Percentiles rank a stretch among this genome's conserved stretches.
These are phyloP conservation scores for Onygenales sp. DNA, from an alignment of 2,329 filamentous ascomycete species.

Conservation along the genomic window DNA sequence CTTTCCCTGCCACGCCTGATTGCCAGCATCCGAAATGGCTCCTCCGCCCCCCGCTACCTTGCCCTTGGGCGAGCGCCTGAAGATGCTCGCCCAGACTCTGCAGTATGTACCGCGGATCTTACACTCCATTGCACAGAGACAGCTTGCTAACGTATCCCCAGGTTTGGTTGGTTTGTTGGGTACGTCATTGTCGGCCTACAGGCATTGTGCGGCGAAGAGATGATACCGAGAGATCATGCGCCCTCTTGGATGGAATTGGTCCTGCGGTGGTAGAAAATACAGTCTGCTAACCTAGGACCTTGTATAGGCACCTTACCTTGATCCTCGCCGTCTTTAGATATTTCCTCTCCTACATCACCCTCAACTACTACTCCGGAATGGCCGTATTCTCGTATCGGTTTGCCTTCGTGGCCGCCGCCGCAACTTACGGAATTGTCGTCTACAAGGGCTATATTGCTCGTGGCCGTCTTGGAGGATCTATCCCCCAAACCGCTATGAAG, in stretches of 20 bases:
- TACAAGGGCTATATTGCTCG: slow-evolving; percentile 94
- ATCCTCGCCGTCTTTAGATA: slow-evolving; percentile 79
- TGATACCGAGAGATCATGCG: neutral
- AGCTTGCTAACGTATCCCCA: slow-evolving; percentile 20
- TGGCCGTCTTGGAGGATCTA: slow-evolving; percentile 59
- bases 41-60: slow-evolving; percentile 61
- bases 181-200: slow-evolving; percentile 40
- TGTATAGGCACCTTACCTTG: slow-evolving; percentile 68
- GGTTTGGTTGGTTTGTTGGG: slow-evolving; percentile 69
- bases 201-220: neutral
- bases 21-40: slow-evolving; percentile 45
- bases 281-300: neutral
- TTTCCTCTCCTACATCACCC: slow-evolving; percentile 71
- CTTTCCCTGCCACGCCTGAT: neutral
- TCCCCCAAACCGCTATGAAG: slow-evolving; percentile 53
- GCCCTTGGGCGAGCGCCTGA: slow-evolving; percentile 64
- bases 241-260: too few relatives aligned
- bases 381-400: slow-evolving; percentile 80
- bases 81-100: slow-evolving; percentile 74
- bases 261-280: neutral
- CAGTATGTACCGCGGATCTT: slow-evolving; percentile 60
- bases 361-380: slow-evolving; percentile 73
- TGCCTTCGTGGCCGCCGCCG: slow-evolving; percentile 79
- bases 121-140: neutral
- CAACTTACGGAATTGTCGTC: slow-evolving; percentile 95